Evolutionary conservation across 208 protist species (phyloP).

Genomic region (Wallacemonas sp.): DNA sequence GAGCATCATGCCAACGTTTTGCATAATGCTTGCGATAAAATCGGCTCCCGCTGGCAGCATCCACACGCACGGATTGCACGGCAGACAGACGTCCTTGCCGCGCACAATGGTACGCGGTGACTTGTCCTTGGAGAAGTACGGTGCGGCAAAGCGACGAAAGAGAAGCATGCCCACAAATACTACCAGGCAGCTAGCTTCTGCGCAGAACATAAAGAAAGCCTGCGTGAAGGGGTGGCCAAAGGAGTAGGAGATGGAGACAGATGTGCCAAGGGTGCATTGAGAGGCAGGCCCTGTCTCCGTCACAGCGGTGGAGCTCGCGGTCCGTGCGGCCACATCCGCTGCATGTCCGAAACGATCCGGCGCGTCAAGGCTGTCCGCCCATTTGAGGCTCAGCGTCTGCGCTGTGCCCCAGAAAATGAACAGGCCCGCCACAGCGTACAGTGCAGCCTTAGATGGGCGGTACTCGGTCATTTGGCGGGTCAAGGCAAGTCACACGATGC

Average conservation of each 20-base stretch:
- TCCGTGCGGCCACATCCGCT: neutral
- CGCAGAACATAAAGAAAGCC: constrained; percentile 85
- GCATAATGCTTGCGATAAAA: constrained; percentile 81
- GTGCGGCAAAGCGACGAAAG: constrained; percentile 24
- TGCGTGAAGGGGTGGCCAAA: constrained; percentile 85
- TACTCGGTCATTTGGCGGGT: constrained; percentile 10
- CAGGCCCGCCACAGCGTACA: constrained; percentile 20
- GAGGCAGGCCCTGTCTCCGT: neutral
- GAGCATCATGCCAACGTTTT: constrained; percentile 85
- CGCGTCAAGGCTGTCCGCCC: constrained; percentile 37
- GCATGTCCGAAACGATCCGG: constrained; percentile 17
- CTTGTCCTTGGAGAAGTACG: constrained; percentile 16
- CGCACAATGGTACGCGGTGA: constrained; percentile 13
- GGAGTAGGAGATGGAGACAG: constrained; percentile 33
- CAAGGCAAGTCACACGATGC: no score
- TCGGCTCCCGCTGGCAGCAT: constrained; percentile 71
- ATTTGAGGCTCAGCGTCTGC: constrained; percentile 63
- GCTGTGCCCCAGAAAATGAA: constrained; percentile 61
- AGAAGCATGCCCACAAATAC: constrained; percentile 35
- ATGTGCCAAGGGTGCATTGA: neutral
- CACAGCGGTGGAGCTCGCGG: neutral
- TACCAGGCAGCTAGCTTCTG: constrained; percentile 65
- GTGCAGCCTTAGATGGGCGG: neutral
- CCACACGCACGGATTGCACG: constrained; percentile 62
- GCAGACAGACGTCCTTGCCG: constrained; percentile 41